These are phyloP conservation scores for Mycena venus DNA, from an alignment of 768 basidiomycete genomes.

Conservation along the genomic window DNA sequence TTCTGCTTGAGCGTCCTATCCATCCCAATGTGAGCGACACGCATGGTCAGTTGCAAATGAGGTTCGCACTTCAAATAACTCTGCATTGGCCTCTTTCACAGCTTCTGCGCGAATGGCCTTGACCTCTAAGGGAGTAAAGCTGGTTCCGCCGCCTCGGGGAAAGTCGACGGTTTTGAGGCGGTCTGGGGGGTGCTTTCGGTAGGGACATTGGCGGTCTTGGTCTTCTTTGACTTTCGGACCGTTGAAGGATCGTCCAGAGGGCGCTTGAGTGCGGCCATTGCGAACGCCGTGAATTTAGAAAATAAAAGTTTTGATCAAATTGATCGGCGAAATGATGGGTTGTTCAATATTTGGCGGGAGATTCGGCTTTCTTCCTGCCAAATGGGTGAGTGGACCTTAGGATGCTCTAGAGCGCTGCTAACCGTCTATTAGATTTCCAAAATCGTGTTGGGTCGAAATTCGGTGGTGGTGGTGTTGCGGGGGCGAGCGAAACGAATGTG, in stretches of 20 bases:
- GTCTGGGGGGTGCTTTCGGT: slow-evolving; percentile 46
- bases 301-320: slow-evolving; percentile 40
- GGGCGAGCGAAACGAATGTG: slow-evolving; percentile 94
- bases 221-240: slow-evolving; percentile 70
- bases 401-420: neutral
- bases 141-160: slow-evolving; percentile 94
- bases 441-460: slow-evolving; percentile 97
- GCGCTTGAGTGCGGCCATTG: slow-evolving; percentile 73
- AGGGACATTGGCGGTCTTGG: slow-evolving; percentile 54
- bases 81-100: slow-evolving; percentile 84
- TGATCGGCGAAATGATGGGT: slow-evolving; percentile 21
- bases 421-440: slow-evolving; percentile 72
- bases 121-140: slow-evolving; percentile 89
- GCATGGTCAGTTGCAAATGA: neutral
- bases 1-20: slow-evolving; percentile 56
- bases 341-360: neutral
- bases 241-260: slow-evolving; percentile 66
- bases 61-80: slow-evolving; percentile 73
- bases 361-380: neutral
- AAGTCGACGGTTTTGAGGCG: slow-evolving; percentile 79
- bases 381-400: slow-evolving; percentile 47
- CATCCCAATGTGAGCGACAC: slow-evolving; percentile 17
- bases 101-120: slow-evolving; percentile 90
- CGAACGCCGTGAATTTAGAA: neutral
- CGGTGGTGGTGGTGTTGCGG: slow-evolving; percentile 95